Percentiles rank a stretch among this genome's conserved stretches.
Evolutionary conservation across 2,329 filamentous ascomycete genomes (phyloP).

Genomic region (Talaromyces islandicus): DNA sequence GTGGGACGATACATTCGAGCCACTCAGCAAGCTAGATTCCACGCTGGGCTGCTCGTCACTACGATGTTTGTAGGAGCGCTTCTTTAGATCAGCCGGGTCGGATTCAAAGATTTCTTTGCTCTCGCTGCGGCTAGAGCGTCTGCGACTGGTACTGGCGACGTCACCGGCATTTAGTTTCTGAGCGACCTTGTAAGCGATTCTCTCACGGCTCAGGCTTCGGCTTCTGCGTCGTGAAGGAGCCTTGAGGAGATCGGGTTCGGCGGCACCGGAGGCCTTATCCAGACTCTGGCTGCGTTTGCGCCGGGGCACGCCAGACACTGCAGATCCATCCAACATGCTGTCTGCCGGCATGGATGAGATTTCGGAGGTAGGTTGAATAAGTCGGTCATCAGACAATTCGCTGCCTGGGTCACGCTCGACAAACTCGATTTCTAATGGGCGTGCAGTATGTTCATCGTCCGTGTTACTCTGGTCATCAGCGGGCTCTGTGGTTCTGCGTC

Average conservation of each 20-base stretch:
- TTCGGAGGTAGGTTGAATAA: conserved; percentile 68
- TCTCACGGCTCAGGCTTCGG: conserved; percentile 60
- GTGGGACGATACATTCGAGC: conserved; percentile 49
- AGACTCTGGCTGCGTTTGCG: conserved; percentile 48
- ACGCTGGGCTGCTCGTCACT: conserved; percentile 51
- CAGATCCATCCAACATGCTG: conserved; percentile 57
- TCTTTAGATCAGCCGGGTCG: conserved; percentile 40
- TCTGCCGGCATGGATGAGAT: conserved; percentile 78
- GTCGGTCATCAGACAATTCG: conserved; percentile 60
- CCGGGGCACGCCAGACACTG: conserved; percentile 38
- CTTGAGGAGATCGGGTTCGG: conserved; percentile 46
- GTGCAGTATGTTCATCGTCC: conserved; percentile 73
- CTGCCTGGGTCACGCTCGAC: conserved; percentile 59
- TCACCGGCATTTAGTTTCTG: conserved; percentile 57
- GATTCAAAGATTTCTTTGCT: conserved; percentile 42
- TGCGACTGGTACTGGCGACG: conserved; percentile 37
- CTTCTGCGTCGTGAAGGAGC: conserved; percentile 54
- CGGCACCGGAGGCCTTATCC: conserved; percentile 31
- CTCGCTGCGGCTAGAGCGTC: conserved; percentile 29
- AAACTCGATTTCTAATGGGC: conserved; percentile 87
- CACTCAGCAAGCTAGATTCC: conserved; percentile 58
- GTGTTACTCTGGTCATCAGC: conserved; percentile 60
- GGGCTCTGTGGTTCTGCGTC: conserved; percentile 30
- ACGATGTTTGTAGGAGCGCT: conserved; percentile 45
- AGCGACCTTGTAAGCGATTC: conserved; percentile 62